A percentile compares a stretch with the other conserved stretches of the same genome.
Conservation (phyloP, 2,329 filamentous ascomycete genomes). For the Diaporthe sp. region DNA sequence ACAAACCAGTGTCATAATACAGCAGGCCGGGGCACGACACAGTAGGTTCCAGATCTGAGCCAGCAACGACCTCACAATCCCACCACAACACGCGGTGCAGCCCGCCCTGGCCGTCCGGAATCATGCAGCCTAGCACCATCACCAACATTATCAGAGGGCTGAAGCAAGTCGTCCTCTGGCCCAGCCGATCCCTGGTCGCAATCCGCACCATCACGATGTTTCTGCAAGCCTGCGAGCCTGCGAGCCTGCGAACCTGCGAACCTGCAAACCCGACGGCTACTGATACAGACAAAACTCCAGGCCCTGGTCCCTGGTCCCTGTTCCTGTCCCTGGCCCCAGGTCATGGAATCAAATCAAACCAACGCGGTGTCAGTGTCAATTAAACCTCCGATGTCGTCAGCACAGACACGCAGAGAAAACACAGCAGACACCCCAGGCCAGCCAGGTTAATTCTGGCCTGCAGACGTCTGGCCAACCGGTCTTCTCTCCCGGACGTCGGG, state of each 20-base stretch:
- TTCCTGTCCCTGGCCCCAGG: neutral
- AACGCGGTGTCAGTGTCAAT: conserved; percentile 24
- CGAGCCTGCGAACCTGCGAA: no score
- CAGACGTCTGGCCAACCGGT: neutral
- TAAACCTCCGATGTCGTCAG: conserved; percentile 29
- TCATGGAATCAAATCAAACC: conserved; percentile 22
- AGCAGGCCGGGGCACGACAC: neutral
- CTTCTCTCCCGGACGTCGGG: neutral
- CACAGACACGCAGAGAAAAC: conserved; percentile 22
- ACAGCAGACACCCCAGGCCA: neutral
- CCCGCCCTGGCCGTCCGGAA: neutral
- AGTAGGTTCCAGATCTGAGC: conserved; percentile 17
- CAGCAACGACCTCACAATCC: conserved; percentile 14
- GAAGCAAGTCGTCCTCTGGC: neutral
- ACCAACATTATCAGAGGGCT: neutral
- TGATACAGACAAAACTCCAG: neutral
- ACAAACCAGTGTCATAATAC: neutral
- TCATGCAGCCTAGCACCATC: neutral
- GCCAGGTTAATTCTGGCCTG: neutral
- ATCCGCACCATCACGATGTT: neutral
- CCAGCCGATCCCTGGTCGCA: neutral
- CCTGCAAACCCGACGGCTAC: conserved; percentile 4
- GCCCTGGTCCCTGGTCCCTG: neutral
- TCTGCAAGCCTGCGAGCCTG: neutral
- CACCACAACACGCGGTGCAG: conserved; percentile 16